Evolutionary conservation across 306 rosid genomes (phyloP), one percentile per base, ranked within the genome.

Genomic region (Castanea crenata): DNA sequence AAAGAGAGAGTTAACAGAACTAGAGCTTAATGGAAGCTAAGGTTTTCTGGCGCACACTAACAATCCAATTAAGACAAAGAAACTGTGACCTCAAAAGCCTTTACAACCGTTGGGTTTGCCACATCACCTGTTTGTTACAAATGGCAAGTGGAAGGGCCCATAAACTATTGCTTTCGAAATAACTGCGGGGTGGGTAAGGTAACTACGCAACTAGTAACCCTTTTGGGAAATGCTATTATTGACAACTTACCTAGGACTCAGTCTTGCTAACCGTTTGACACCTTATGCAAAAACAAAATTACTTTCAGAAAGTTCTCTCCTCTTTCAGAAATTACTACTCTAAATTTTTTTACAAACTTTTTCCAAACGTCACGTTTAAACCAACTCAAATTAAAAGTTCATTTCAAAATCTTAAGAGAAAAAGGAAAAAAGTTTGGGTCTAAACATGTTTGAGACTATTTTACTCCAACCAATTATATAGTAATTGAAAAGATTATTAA

Each of bases 11-110:
- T 3, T 2, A 41, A 63, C 23, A 64, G 65, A 87, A 78, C 77
- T 46, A 80, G 52, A 72, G 74, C 52, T 41, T 41, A 41, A 8
- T 41, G 46, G 78, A 54, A 76, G 86, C 72, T 73, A 78, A 73
- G 52, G 73, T 78, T 67, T 79, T 80, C 69, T 70, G 79, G 82
- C 71, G 69, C 70, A 64, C 77, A 83, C 74, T 80, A 38, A 81
- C 23, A 80, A 79, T 81, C 80, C 91, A 89, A 85, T 84, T 72
- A 76, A 87, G 91, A 85, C 88, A 84, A 83, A 88, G 80, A 89
- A 91, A 84, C 79, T 72, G 55, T 80, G 85, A 82, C 87, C 87
- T 84, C 77, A 74, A 74, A 88, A 83, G 75, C 59, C 78, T 77
- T 71, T 77, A 76, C 64, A 58, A 67, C 79, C 87, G 70, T 55